phyloP scores from a whole-genome alignment of 2,329 filamentous ascomycete genomes.

The Verticillium albo-atrum region DNA sequence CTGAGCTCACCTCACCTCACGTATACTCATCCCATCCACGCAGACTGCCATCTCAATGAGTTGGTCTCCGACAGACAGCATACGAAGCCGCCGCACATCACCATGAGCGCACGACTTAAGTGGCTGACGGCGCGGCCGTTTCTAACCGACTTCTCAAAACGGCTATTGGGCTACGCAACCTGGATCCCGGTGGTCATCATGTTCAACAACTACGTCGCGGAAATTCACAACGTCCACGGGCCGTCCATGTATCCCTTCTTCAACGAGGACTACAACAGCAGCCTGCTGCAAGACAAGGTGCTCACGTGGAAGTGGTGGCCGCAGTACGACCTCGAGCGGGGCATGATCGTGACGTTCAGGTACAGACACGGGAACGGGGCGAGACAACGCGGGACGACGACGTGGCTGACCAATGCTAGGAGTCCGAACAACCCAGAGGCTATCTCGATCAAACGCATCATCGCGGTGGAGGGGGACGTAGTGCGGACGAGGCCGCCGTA shows the following conservation, averaged over 20 bases:
- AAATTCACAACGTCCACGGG: slow-evolving; percentile 53
- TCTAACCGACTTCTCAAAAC: slow-evolving; percentile 7
- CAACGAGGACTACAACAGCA: slow-evolving; percentile 47
- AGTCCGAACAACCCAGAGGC: slow-evolving; percentile 62
- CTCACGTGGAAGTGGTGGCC: slow-evolving; percentile 56
- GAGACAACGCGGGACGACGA: not conserved
- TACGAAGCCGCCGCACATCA: slow-evolving; percentile 1
- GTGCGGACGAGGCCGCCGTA: slow-evolving; percentile 63
- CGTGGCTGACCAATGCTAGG: not conserved
- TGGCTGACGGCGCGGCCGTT: not conserved
- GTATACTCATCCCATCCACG: not conserved
- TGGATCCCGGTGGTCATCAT: slow-evolving; percentile 60
- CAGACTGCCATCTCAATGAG: not conserved
- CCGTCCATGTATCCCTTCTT: slow-evolving; percentile 75
- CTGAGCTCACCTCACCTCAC: not conserved
- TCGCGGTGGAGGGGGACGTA: slow-evolving; percentile 75
- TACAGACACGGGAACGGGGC: slow-evolving; percentile 25
- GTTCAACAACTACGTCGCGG: slow-evolving; percentile 57
- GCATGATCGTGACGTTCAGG: slow-evolving; percentile 72
- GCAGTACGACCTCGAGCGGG: slow-evolving; percentile 55
- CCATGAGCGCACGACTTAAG: slow-evolving; percentile 9
- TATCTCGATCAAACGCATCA: slow-evolving; percentile 74
- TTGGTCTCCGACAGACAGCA: not conserved
- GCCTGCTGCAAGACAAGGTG: slow-evolving; percentile 55
- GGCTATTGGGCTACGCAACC: slow-evolving; percentile 45